Conservation (phyloP, 768 basidiomycete species). For the Termitomyces sp. region DNA sequence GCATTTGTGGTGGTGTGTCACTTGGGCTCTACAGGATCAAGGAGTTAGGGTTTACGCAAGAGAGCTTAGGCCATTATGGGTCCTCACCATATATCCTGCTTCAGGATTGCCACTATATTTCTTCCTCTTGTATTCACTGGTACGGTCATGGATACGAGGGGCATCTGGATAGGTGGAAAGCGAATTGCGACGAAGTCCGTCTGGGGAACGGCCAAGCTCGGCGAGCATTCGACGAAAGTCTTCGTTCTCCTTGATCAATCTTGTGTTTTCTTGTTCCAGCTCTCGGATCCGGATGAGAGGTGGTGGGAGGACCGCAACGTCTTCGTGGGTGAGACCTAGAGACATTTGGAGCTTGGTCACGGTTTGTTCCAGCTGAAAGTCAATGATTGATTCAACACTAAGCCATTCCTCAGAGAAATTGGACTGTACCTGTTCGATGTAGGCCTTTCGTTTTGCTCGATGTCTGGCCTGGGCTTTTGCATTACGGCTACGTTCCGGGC, state of each 20-base stretch:
- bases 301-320: slow-evolving; percentile 70
- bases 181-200: slow-evolving; percentile 48
- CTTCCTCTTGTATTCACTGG: slow-evolving; percentile 62
- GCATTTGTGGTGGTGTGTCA: slow-evolving; percentile 43
- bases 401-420: background rate
- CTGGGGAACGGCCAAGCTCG: slow-evolving; percentile 38
- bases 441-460: slow-evolving; percentile 89
- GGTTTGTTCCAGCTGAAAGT: slow-evolving; percentile 72
- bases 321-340: slow-evolving; percentile 70
- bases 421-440: slow-evolving; percentile 76
- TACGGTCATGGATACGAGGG: slow-evolving; percentile 47
- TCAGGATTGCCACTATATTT: slow-evolving; percentile 39
- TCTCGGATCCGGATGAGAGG: slow-evolving; percentile 76
- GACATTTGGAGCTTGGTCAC: slow-evolving; percentile 82
- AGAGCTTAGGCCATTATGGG: no score
- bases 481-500: slow-evolving; percentile 84
- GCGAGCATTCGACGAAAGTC: slow-evolving; percentile 67
- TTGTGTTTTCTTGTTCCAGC: slow-evolving; percentile 76
- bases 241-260: slow-evolving; percentile 71
- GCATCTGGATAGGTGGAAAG: slow-evolving; percentile 47
- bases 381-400: background rate
- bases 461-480: slow-evolving; percentile 87
- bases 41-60: background rate
- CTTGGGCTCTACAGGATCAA: slow-evolving; percentile 36
- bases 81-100: slow-evolving; percentile 1